Percentiles rank a stretch among this genome's conserved stretches.
These are phyloP conservation scores for Arthrobotrys pseudoclavata DNA, from an alignment of 2,329 filamentous ascomycete genomes.

Conservation along the genomic window DNA sequence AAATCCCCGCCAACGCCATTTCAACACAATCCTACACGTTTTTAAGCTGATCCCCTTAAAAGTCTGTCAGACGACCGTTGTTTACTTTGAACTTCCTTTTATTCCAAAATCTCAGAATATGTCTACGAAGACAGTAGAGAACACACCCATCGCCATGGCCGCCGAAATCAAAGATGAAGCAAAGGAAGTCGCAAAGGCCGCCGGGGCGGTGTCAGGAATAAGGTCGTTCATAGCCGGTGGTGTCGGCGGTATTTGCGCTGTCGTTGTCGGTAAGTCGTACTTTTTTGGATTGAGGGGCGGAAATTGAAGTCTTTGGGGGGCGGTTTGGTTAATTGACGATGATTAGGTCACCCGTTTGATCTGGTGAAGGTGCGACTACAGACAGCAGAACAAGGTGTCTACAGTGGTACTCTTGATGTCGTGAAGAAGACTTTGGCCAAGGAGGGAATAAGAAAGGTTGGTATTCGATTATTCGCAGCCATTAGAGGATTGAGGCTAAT, in stretches of 20 bases:
- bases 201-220: slow-evolving; percentile 72
- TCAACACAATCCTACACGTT: slow-evolving; percentile 34
- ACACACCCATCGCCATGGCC: slow-evolving; percentile 27
- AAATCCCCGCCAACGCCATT: slow-evolving; percentile 44
- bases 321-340: slow-evolving; percentile 55
- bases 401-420: slow-evolving; percentile 90
- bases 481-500: background rate
- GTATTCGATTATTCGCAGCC: slow-evolving; percentile 55
- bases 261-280: slow-evolving; percentile 76
- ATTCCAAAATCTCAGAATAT: background rate
- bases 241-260: slow-evolving; percentile 92
- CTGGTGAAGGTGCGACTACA: slow-evolving; percentile 97
- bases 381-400: slow-evolving; percentile 93
- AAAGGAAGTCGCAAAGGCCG: slow-evolving; percentile 57
- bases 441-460: slow-evolving; percentile 78
- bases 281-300: background rate
- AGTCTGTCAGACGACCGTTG: slow-evolving; percentile 14
- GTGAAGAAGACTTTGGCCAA: slow-evolving; percentile 88
- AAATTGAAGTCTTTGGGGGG: too few relatives aligned
- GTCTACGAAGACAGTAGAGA: slow-evolving; percentile 39
- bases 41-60: slow-evolving; percentile 42
- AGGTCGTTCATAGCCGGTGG: slow-evolving; percentile 90
- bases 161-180: slow-evolving; percentile 56
- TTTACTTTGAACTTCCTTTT: background rate
- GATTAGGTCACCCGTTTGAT: slow-evolving; percentile 86